phyloP scores from a whole-genome alignment of 345 rosid genomes.

The Barbarea vulgaris region DNA sequence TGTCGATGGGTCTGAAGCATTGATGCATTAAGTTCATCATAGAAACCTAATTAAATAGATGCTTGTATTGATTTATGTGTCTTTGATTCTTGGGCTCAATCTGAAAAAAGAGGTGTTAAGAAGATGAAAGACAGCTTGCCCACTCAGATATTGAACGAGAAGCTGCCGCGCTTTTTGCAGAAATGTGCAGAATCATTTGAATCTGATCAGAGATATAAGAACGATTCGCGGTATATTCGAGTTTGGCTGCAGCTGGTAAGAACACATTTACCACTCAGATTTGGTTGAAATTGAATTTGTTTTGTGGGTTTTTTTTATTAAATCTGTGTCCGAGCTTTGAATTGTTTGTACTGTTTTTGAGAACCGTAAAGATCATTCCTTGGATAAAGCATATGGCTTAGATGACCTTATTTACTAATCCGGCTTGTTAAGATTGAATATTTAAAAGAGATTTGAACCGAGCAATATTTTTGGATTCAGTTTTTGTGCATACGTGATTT shows the following conservation, averaged over 20 bases:
- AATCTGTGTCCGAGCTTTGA: neutral
- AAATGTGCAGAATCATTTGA: slow-evolving; percentile 75
- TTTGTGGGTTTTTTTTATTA: neutral
- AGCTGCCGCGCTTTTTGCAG: slow-evolving; percentile 89
- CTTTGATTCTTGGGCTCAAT: slow-evolving; percentile 15
- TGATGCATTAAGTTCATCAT: neutral
- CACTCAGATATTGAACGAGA: slow-evolving; percentile 54
- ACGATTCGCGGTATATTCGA: slow-evolving; percentile 84
- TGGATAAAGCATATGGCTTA: neutral
- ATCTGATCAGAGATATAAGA: slow-evolving; percentile 70
- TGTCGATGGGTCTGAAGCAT: slow-evolving; percentile 5
- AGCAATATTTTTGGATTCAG: neutral
- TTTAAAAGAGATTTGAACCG: neutral
- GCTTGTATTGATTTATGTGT: neutral
- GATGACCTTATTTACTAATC: neutral
- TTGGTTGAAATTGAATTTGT: slow-evolving; percentile 4
- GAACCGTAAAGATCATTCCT: neutral
- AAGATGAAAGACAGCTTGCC: slow-evolving; percentile 70
- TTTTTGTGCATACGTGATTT: neutral
- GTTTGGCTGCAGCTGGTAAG: slow-evolving; percentile 93
- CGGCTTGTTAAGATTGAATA: neutral
- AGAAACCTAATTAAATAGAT: neutral
- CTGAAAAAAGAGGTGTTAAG: slow-evolving; percentile 63
- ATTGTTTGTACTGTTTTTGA: neutral
- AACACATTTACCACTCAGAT: neutral